Percentiles rank a stretch among this genome's conserved stretches.
Evolutionary conservation across 129 eudicot species (phyloP).

Genomic region (Arctium lappa): DNA sequence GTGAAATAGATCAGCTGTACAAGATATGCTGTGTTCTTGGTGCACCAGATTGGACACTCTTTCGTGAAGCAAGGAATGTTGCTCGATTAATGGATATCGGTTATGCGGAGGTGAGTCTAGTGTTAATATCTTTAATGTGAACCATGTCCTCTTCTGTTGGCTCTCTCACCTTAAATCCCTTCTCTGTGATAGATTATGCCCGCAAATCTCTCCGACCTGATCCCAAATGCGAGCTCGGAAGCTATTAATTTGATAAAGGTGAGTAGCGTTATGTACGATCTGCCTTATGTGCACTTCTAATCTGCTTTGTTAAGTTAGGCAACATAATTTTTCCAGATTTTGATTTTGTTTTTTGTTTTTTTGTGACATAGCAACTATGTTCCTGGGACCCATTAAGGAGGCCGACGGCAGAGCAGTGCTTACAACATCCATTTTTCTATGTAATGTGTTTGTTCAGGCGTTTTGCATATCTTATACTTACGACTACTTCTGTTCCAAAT

Average conservation of each 20-base stretch:
- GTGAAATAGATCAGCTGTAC: constrained; percentile 92
- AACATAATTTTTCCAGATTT: not conserved
- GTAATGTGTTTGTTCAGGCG: constrained; percentile 42
- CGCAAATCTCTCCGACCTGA: constrained; percentile 64
- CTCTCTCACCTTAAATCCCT: not conserved
- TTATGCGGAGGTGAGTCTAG: constrained; percentile 49
- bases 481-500: not conserved
- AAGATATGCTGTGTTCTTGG: constrained; percentile 93
- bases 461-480: not conserved
- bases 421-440: constrained; percentile 88
- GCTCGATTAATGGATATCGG: constrained; percentile 48
- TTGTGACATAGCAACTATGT: constrained; percentile 61
- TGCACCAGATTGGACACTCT: constrained; percentile 70
- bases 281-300: constrained; percentile 2
- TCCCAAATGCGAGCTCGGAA: constrained; percentile 84
- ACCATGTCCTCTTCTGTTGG: not conserved
- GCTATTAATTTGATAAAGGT: constrained; percentile 90
- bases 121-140: not conserved
- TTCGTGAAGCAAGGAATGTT: constrained; percentile 67
- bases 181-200: constrained; percentile 54
- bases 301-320: constrained; percentile 1
- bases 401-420: constrained; percentile 87
- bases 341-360: constrained; percentile 2
- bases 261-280: constrained; percentile 8
- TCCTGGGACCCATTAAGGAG: constrained; percentile 91